Base-by-base conservation (phyloP, 2,329 filamentous ascomycete species). In the Cadophora sp. region DNA sequence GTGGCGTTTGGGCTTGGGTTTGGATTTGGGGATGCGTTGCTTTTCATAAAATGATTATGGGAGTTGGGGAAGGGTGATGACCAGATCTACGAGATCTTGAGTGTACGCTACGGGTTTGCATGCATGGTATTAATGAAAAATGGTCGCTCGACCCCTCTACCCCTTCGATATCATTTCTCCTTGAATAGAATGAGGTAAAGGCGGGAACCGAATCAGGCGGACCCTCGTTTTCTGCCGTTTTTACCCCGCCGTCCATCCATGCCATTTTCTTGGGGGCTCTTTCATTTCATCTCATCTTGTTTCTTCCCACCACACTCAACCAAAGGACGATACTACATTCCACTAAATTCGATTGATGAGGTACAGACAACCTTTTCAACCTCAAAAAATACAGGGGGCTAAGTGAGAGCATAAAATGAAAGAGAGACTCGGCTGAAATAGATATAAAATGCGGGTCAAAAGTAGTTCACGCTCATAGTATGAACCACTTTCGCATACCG, bases 181-280 rank as follows among this genome's bases (percentile, higher is more conserved):
- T 56, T 39, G 4, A 22, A 8, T 22, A 8, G 20, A 11, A 22
- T 4, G 11, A 16, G 13, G 20, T 22, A 3, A 39, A 58, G 30
- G 55, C 55, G 33, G 33, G 33, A 22, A 24, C 33, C 33, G 16
- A 7, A 41, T 43, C 22, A 27, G 13, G 55, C 55, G 55, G 43
- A 36, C 36, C 55, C 55, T 58, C 55, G 27, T 58, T 39, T 58
- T 39, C 55, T 58, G 55, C 55, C 55, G 33, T 11, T 43, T 58
- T 27, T 41, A 58, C 55, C 36, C 36, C 36, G 4, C 55, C 36
- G 43, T 39, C n/a, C n/a, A 39, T 39, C 36, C 11, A 39, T 30
- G 4, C 27, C 27, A 30, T 6, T 30, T 30, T 30, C 1, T 30
- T 30, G 27, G 6, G 36, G 11, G 11, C 36, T 39, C n/a, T 39